Evolutionary conservation across 1,284 basidiomycete genomes (phyloP).

Genomic region (Takashimella koratensis): DNA sequence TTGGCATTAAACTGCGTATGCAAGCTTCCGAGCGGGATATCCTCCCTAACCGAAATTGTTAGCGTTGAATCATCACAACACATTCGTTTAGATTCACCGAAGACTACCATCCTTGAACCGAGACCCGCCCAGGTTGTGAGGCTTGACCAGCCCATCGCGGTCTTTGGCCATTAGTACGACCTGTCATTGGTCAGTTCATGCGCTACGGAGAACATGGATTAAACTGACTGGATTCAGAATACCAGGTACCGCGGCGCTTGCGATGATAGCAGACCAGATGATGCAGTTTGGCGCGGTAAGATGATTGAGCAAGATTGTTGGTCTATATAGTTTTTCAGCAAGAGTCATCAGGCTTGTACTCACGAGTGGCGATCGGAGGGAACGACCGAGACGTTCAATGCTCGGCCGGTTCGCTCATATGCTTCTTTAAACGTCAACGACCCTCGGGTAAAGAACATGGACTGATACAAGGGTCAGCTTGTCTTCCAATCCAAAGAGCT

Average conservation of each 20-base stretch:
- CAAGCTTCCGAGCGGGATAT: conserved; percentile 87
- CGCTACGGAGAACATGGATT: conserved; percentile 47
- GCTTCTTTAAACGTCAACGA: conserved; percentile 95
- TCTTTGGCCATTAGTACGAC: conserved; percentile 93
- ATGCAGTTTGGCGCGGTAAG: conserved; percentile 85
- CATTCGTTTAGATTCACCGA: conserved; percentile 52
- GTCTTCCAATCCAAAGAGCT: too few relatives aligned
- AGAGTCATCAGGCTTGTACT: conserved; percentile 35
- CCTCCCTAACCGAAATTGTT: conserved; percentile 58
- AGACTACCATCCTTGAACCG: conserved; percentile 89
- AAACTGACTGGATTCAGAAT: conserved; percentile 45
- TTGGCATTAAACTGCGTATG: conserved; percentile 97
- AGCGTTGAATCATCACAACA: conserved; percentile 1
- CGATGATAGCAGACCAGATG: conserved; percentile 55
- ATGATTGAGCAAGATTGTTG: conserved; percentile 93
- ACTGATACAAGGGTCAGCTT: conserved; percentile 49
- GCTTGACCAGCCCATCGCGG: conserved; percentile 72
- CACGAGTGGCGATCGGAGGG: conserved; percentile 90
- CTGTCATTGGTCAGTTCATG: too few relatives aligned
- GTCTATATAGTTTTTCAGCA: conserved; percentile 52
- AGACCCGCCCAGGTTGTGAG: conserved; percentile 87
- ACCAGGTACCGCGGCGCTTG: conserved; percentile 49
- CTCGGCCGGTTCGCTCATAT: conserved; percentile 85
- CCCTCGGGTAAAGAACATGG: conserved; percentile 85
- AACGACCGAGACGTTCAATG: conserved; percentile 88